Evolutionary conservation across 495 filamentous ascomycete species (phyloP), one percentile per base, ranked within the genome.

Genomic region (Cairneyella variabilis): DNA sequence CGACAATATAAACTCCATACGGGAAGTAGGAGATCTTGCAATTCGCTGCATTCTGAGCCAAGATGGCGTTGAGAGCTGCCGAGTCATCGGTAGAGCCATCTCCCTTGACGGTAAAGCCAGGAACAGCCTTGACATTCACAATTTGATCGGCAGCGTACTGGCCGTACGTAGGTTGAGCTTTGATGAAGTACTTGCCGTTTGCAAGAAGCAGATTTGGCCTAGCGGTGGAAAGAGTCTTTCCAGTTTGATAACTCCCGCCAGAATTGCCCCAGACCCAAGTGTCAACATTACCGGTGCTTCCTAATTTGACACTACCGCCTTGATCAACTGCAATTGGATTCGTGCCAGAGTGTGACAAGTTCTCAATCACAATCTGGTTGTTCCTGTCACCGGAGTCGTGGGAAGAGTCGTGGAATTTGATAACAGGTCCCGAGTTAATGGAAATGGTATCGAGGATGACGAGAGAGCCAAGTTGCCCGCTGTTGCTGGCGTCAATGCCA

Each of bases 1-100:
- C 80, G 30, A 86, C 76, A 7, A 75, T 61, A 58, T 88, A 88
- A 0, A 74, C 74, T 10, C 84, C 83, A 20, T 70, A 67, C 2
- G 83, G 82, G 57, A 88, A 81, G 60, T 75, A 87, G 1, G 77
- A 70, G 20, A 85, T 66, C 51, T 76, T 80, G 64, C 73, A 64
- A 28, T 74, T 65, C 28, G 72, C 65, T 46, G 78, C 67, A 53
- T 76, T 48, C 39, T 74, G 54, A 54, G 69, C 23, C 40, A 82
- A 30, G 60, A 82, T 73, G 4, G 68, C 58, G 54, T 84, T 81
- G 37, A 87, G 70, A 6, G 69, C 67, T 0, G 53, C 62, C 0
- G 76, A 75, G 23, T 62, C 67, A 8, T 56, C 51, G 23, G 46
- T 38, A 11, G 27, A 6, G 36, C 53, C 39, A 58, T 69, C 63